Conservation (phyloP, 768 basidiomycete species). For the Leccinum barrowsii region DNA sequence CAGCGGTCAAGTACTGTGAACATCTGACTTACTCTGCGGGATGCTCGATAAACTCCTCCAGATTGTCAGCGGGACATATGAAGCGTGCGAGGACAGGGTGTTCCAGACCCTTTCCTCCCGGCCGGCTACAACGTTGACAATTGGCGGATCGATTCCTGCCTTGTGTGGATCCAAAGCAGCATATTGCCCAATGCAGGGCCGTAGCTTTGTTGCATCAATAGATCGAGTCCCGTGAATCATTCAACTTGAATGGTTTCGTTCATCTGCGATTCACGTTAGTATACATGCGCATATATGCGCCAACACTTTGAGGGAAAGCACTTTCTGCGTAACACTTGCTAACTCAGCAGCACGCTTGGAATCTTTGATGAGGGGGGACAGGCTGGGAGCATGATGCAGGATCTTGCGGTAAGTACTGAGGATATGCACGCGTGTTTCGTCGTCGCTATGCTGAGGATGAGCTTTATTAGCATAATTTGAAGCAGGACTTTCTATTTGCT, state of each 20-base stretch:
- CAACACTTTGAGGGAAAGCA: neutral
- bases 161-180: neutral
- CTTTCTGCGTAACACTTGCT: neutral
- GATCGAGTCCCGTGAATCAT: neutral
- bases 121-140: neutral
- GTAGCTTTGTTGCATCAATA: neutral
- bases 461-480: neutral
- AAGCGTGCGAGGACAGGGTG: neutral
- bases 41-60: neutral
- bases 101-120: neutral
- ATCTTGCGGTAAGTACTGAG: neutral
- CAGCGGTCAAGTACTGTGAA: neutral
- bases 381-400: neutral
- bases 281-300: neutral
- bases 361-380: neutral
- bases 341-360: neutral
- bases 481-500: neutral
- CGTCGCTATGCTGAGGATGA: neutral
- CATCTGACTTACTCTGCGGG: neutral
- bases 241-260: neutral
- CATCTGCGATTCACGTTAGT: neutral
- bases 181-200: neutral
- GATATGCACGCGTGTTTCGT: neutral
- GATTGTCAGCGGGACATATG: neutral
- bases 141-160: neutral